These are phyloP conservation scores for Musa schizocarpa DNA, from an alignment of 176 grass and related monocot species.

Conservation along the genomic window DNA sequence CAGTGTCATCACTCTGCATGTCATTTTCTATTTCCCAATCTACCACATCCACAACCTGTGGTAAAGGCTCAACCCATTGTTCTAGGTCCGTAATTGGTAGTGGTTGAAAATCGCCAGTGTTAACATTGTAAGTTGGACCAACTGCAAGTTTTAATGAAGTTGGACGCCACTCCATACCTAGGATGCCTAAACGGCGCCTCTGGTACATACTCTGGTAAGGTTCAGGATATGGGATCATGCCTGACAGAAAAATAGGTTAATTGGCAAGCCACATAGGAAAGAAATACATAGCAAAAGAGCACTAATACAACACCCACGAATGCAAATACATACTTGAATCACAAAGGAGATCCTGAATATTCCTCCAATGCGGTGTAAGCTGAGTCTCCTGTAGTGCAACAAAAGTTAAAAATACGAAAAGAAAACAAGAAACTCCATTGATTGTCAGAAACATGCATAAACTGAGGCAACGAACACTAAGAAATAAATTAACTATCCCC, in stretches of 20 bases:
- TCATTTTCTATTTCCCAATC: conserved; percentile 80
- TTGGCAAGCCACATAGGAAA: conserved; percentile 22
- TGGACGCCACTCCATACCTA: conserved; percentile 88
- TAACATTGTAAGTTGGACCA: conserved; percentile 86
- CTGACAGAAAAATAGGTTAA: conserved; percentile 26
- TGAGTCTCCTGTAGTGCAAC: conserved; percentile 68
- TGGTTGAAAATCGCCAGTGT: conserved; percentile 81
- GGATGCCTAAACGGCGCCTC: conserved; percentile 61
- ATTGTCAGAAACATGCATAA: no score
- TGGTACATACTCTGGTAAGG: conserved; percentile 96
- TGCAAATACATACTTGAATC: conserved; percentile 56
- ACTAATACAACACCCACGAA: conserved; percentile 1
- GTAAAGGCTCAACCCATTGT: conserved; percentile 82
- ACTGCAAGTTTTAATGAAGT: conserved; percentile 74
- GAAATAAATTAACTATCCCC: no score
- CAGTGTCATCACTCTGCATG: conserved; percentile 77
- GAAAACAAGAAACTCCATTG: no score
- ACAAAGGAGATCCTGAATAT: conserved; percentile 90
- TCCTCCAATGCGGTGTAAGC: conserved; percentile 79
- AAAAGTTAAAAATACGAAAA: neutral
- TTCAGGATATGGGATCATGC: conserved; percentile 95
- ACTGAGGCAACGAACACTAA: no score
- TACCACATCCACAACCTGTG: conserved; percentile 62
- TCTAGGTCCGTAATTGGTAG: conserved; percentile 85
- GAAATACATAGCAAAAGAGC: conserved; percentile 8